phyloP scores from a whole-genome alignment of 148 eudicot genomes.

The Hydrangea macrophylla region DNA sequence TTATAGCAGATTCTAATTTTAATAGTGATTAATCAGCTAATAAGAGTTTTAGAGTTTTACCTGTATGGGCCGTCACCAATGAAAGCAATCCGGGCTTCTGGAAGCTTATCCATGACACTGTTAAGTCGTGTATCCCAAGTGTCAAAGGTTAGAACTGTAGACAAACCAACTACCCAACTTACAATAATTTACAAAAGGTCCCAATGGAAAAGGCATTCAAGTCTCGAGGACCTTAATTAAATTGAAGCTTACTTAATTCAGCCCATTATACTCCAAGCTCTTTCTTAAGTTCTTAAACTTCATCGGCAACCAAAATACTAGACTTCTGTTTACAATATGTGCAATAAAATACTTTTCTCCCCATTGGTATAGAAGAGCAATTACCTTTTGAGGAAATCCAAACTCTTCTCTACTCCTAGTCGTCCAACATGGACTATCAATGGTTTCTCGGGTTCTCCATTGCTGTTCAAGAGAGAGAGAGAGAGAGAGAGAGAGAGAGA shows the following conservation, averaged over 20 bases:
- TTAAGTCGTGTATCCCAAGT: conserved; percentile 11
- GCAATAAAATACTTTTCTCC: conserved; percentile 21
- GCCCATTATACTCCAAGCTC: background rate
- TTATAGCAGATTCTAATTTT: background rate
- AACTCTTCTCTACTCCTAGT: conserved; percentile 59
- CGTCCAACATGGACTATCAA: conserved; percentile 62
- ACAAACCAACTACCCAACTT: background rate
- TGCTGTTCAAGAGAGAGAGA: conserved; percentile 14
- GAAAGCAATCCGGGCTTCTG: conserved; percentile 88
- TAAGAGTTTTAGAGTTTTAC: conserved; percentile 28
- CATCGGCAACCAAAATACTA: background rate
- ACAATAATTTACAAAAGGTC: background rate
- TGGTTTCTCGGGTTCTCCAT: conserved; percentile 40
- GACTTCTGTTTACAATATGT: background rate
- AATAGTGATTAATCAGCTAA: conserved; percentile 3
- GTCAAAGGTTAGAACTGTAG: background rate
- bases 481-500: background rate
- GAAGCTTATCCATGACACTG: conserved; percentile 89
- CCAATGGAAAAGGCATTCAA: background rate
- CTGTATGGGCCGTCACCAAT: conserved; percentile 92
- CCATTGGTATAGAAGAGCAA: conserved; percentile 35
- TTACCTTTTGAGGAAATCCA: conserved; percentile 61
- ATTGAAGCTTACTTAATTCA: conserved; percentile 3
- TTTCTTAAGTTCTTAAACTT: background rate
- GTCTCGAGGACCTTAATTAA: background rate